Conservation (phyloP, 345 rosid species). For the Capsella bursapastoris region DNA sequence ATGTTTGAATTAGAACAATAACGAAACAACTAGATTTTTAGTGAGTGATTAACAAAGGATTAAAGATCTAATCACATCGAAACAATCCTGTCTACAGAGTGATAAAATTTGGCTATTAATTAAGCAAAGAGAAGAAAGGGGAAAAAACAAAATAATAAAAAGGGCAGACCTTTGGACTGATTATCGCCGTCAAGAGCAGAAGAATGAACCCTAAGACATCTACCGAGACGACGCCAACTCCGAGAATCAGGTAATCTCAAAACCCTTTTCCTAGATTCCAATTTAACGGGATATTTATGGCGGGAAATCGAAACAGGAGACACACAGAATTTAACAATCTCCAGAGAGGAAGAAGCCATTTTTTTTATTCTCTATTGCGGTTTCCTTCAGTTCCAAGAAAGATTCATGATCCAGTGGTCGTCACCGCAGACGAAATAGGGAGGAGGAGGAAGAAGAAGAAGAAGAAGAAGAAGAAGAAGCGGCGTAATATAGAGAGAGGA, state of each 20-base stretch:
- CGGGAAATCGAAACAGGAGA: constrained; percentile 59
- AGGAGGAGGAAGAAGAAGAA: neutral
- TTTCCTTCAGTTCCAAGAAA: constrained; percentile 29
- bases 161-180: constrained; percentile 62
- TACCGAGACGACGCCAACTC: constrained; percentile 32
- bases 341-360: constrained; percentile 41
- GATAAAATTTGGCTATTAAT: neutral
- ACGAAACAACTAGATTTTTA: neutral
- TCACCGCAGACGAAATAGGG: neutral
- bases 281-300: constrained; percentile 48
- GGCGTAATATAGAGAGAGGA: neutral
- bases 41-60: no score
- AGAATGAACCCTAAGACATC: constrained; percentile 51
- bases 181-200: constrained; percentile 60
- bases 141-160: neutral
- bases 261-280: constrained; percentile 44
- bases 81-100: neutral
- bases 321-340: constrained; percentile 52
- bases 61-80: neutral
- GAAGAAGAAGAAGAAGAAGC: neutral
- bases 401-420: constrained; percentile 28
- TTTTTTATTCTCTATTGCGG: neutral
- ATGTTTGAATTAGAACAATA: no score
- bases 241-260: constrained; percentile 40
- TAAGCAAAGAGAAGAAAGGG: neutral